Evolutionary conservation across 345 rosid species (phyloP).

Genomic region (Boechera divaricarpa): DNA sequence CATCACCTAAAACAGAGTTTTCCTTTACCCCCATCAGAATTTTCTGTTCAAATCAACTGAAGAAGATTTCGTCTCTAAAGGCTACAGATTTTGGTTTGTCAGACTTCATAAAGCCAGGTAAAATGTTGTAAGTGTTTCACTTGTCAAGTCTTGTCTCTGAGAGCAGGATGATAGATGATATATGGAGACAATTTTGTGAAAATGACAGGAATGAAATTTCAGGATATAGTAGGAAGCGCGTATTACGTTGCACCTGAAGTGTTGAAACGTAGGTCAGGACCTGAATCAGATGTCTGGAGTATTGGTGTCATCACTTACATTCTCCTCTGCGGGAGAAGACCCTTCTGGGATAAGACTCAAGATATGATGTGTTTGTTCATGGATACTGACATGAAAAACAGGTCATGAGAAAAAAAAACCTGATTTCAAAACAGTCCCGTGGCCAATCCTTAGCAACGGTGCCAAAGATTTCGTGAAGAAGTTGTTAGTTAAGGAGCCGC

Average conservation of each 20-base stretch:
- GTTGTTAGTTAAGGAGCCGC: slow-evolving; percentile 83
- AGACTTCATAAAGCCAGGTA: slow-evolving; percentile 87
- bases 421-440: slow-evolving; percentile 81
- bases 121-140: slow-evolving; percentile 12
- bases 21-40: slow-evolving; percentile 55
- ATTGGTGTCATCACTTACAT: slow-evolving; percentile 92
- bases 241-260: slow-evolving; percentile 96
- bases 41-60: slow-evolving; percentile 82
- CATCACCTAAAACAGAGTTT: not conserved
- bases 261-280: slow-evolving; percentile 82
- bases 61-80: slow-evolving; percentile 69
- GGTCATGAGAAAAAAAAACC: slow-evolving; percentile 67
- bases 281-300: slow-evolving; percentile 97
- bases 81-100: slow-evolving; percentile 97
- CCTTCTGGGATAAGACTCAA: slow-evolving; percentile 95
- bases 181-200: not conserved
- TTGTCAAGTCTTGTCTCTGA: not conserved
- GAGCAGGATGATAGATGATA: not conserved
- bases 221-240: slow-evolving; percentile 85
- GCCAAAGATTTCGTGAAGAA: slow-evolving; percentile 88
- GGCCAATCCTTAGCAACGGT: slow-evolving; percentile 75
- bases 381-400: slow-evolving; percentile 15
- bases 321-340: slow-evolving; percentile 86
- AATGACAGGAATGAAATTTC: slow-evolving; percentile 74
- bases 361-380: slow-evolving; percentile 41